A percentile compares a stretch with the other conserved stretches of the same genome.
Conservation (phyloP, 768 basidiomycete genomes). For the Tricholoma flavovirens region DNA sequence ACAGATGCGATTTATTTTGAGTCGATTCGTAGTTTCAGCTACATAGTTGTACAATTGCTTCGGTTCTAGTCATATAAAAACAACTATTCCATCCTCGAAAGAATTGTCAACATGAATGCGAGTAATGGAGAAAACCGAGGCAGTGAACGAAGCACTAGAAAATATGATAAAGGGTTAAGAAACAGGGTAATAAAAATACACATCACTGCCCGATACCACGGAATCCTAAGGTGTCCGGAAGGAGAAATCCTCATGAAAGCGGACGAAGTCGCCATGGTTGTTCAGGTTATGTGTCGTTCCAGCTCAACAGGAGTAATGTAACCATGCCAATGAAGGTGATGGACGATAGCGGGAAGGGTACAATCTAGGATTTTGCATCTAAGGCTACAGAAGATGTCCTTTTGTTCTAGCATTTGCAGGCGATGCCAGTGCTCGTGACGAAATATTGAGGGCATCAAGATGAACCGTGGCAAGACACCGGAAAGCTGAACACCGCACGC, state of each 20-base stretch:
- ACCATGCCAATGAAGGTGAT: conserved; percentile 4
- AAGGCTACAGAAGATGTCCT: conserved; percentile 14
- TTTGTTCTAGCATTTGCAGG: neutral
- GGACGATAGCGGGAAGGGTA: conserved; percentile 4
- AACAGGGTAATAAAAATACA: conserved; percentile 10
- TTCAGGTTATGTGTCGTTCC: conserved; percentile 2
- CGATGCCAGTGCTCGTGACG: neutral
- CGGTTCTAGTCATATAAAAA: conserved; percentile 6
- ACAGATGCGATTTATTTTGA: neutral
- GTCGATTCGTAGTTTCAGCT: conserved; percentile 9
- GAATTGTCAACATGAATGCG: conserved; percentile 1
- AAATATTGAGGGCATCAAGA: neutral
- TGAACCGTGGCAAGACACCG: neutral
- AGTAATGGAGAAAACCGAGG: conserved; percentile 2
- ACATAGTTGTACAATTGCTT: conserved; percentile 1
- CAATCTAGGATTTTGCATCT: conserved; percentile 11
- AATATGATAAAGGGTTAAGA: conserved; percentile 7
- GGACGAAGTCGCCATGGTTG: conserved; percentile 6
- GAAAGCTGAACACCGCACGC: neutral
- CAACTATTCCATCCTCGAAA: conserved; percentile 4
- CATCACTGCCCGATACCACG: too few species aligned
- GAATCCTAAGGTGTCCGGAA: conserved; percentile 10
- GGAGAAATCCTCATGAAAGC: conserved; percentile 6
- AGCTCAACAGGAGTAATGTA: conserved; percentile 6
- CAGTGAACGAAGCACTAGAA: conserved; percentile 11